phyloP scores from a whole-genome alignment of 768 basidiomycete species.

The Hericium rajendrae region DNA sequence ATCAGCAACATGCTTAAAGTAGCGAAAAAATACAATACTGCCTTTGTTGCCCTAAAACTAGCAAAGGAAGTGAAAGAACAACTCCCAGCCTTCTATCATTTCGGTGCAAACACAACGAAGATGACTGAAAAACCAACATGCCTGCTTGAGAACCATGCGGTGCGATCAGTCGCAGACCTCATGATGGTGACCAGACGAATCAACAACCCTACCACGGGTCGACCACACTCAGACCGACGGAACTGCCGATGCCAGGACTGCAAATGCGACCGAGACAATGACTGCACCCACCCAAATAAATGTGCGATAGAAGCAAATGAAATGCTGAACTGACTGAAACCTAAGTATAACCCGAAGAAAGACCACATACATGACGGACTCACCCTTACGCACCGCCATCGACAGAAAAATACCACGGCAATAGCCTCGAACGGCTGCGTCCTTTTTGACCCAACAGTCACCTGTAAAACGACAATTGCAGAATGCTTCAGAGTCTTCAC shows the following conservation, averaged over 20 bases:
- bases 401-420: background rate
- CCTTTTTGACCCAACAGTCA: conserved; percentile 1
- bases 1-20: too few species aligned
- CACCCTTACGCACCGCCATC: conserved; percentile 1
- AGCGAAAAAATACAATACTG: too few species aligned
- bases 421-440: background rate
- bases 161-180: too few species aligned
- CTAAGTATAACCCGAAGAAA: too few species aligned
- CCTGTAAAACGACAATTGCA: background rate
- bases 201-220: too few species aligned
- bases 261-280: background rate
- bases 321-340: background rate
- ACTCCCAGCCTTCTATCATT: too few species aligned
- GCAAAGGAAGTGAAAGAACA: too few species aligned
- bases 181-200: too few species aligned
- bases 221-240: background rate
- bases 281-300: background rate
- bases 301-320: background rate
- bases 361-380: background rate
- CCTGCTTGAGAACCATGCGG: too few species aligned
- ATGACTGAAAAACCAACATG: too few species aligned
- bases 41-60: too few species aligned
- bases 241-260: background rate
- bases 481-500: background rate
- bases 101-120: too few species aligned